Percentiles rank a stretch among this genome's conserved stretches.
Conservation (phyloP, 305 asterid species). For the Fraxinus paxiana region DNA sequence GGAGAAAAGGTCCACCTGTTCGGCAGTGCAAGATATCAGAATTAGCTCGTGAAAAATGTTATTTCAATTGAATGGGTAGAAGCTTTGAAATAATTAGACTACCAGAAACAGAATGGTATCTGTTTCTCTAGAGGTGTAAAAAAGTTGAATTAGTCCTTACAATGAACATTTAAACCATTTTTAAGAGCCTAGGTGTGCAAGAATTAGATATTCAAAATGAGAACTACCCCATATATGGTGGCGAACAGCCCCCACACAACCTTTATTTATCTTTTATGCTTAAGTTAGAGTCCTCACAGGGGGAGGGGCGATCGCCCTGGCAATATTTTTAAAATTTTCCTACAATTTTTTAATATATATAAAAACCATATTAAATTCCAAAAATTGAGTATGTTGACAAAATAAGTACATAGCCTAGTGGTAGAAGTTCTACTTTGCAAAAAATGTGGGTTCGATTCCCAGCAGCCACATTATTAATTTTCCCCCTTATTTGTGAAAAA, state of each 20-base stretch:
- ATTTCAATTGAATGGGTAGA: background rate
- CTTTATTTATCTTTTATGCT: background rate
- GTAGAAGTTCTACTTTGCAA: background rate
- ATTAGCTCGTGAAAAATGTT: background rate
- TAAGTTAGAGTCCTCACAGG: background rate
- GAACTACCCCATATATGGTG: background rate
- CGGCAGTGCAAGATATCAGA: conserved; percentile 13
- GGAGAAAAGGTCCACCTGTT: conserved; percentile 95
- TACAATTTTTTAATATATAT: background rate
- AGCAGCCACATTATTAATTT: background rate
- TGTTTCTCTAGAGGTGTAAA: background rate
- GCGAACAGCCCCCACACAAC: background rate
- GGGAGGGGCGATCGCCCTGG: background rate
- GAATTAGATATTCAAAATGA: background rate
- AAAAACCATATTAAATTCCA: background rate
- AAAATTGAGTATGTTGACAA: background rate
- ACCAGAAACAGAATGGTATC: background rate
- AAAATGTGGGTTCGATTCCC: background rate
- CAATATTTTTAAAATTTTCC: background rate
- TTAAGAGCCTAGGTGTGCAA: background rate
- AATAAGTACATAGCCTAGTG: background rate
- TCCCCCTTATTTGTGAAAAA: background rate
- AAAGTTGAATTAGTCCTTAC: background rate
- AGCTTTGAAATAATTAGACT: background rate
- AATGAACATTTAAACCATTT: background rate